Evolutionary conservation across 257 asterid species (phyloP).

Genomic region (Striga asiatica): DNA sequence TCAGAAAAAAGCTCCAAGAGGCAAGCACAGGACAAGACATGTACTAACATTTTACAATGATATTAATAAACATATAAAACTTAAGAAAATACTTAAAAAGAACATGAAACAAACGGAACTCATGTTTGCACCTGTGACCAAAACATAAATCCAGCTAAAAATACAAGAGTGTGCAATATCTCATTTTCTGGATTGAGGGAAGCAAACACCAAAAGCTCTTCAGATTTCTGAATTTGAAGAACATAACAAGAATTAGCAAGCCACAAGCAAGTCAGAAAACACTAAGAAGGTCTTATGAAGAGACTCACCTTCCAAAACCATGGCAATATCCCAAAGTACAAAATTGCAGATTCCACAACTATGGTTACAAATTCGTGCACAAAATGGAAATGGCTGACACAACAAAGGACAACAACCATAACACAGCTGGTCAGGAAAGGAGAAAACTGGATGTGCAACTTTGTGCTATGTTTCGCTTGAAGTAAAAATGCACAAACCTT

Average conservation of each 20-base stretch:
- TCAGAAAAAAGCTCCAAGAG: conserved; percentile 6
- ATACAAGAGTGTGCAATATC: not conserved
- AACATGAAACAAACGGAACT: not conserved
- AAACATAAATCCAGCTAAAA: not conserved
- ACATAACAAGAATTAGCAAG: not conserved
- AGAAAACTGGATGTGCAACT: not conserved
- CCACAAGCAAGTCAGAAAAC: not conserved
- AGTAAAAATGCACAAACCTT: conserved; percentile 38
- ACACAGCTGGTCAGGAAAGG: conserved; percentile 9
- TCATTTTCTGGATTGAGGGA: not conserved
- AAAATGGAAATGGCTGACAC: conserved; percentile 72
- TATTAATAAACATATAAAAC: not conserved
- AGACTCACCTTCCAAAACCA: conserved; percentile 94
- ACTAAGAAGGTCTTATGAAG: not conserved
- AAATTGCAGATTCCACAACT: conserved; percentile 73
- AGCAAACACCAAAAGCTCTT: not conserved
- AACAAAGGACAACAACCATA: conserved; percentile 10
- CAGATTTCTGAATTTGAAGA: not conserved
- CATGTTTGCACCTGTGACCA: not conserved
- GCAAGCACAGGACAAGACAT: not conserved
- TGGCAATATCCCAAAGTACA: conserved; percentile 72
- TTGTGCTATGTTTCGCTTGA: not conserved
- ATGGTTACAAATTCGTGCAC: conserved; percentile 70
- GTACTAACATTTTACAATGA: not conserved
- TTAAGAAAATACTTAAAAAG: not conserved